phyloP scores from a whole-genome alignment of 352 stramenopile genomes.

The Pythium aristosporum region DNA sequence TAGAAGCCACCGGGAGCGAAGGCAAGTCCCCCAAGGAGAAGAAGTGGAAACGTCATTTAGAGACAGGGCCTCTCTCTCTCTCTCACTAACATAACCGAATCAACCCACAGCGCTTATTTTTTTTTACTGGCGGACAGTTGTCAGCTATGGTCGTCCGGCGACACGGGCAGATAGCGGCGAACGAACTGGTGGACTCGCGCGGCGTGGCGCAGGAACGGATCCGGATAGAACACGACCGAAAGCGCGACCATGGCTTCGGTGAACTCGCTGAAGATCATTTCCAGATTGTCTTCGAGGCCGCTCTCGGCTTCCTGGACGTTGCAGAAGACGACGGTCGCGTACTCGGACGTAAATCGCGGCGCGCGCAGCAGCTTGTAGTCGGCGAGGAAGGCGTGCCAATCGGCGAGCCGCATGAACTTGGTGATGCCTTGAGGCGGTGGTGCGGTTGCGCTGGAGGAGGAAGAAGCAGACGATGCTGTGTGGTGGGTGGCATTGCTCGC shows the following conservation, averaged over 20 bases:
- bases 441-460: not conserved
- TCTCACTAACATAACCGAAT: constrained; percentile 13
- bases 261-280: constrained; percentile 78
- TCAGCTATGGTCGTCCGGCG: constrained; percentile 42
- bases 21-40: not conserved
- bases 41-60: constrained; percentile 14
- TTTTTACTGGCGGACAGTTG: not conserved
- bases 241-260: constrained; percentile 65
- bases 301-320: constrained; percentile 56
- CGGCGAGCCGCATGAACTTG: constrained; percentile 64
- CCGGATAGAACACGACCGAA: constrained; percentile 49
- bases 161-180: constrained; percentile 62
- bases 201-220: constrained; percentile 57
- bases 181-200: constrained; percentile 71
- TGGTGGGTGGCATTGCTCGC: not conserved
- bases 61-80: constrained; percentile 7
- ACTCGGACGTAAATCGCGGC: constrained; percentile 57
- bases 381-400: constrained; percentile 70
- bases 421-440: constrained; percentile 35
- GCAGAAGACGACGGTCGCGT: constrained; percentile 56
- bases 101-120: not conserved
- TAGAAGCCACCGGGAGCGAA: constrained; percentile 30
- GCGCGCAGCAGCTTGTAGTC: constrained; percentile 67
- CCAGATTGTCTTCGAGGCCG: constrained; percentile 41
- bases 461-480: not conserved